phyloP scores from a whole-genome alignment of 2,329 filamentous ascomycete genomes.

The Xylaria sp. region DNA sequence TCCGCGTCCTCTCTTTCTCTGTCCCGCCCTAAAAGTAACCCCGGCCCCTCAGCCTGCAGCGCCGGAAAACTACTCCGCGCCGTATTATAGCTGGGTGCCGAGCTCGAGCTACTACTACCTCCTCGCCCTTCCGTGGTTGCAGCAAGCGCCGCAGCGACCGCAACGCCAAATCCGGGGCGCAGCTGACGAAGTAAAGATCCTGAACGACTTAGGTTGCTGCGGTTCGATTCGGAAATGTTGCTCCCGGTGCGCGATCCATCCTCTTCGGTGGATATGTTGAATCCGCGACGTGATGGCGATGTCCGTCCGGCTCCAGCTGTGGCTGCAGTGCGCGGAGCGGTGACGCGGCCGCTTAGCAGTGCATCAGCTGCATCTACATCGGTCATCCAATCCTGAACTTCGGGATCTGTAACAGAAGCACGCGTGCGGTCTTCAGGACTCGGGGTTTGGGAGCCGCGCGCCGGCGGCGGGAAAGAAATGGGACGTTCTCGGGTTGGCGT shows the following conservation, averaged over 20 bases:
- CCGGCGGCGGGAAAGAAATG: conserved; percentile 48
- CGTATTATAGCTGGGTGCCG: conserved; percentile 61
- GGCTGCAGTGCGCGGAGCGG: conserved; percentile 46
- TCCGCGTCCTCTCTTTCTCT: conserved; percentile 44
- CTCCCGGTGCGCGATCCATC: conserved; percentile 64
- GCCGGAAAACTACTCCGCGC: conserved; percentile 64
- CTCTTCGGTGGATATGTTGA: conserved; percentile 51
- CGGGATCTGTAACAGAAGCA: conserved; percentile 55
- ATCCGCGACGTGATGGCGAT: conserved; percentile 35
- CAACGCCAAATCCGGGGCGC: conserved; percentile 51
- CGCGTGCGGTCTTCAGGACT: conserved; percentile 54
- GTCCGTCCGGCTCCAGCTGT: conserved; percentile 27
- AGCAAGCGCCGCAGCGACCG: conserved; percentile 45
- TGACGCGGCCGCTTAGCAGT: conserved; percentile 59
- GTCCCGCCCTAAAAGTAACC: conserved; percentile 54
- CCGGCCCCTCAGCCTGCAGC: conserved; percentile 65
- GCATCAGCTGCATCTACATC: conserved; percentile 66
- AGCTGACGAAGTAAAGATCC: conserved; percentile 53
- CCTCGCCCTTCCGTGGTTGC: conserved; percentile 46
- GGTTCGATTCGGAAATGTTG: conserved; percentile 66
- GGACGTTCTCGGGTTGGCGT: conserved; percentile 54
- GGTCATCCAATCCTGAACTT: conserved; percentile 68
- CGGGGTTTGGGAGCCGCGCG: conserved; percentile 53
- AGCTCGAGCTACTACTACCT: conserved; percentile 53
- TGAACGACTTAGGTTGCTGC: conserved; percentile 55